These are phyloP conservation scores for Singerocomus inundabilis DNA, from an alignment of 1,284 basidiomycete genomes.

Conservation along the genomic window DNA sequence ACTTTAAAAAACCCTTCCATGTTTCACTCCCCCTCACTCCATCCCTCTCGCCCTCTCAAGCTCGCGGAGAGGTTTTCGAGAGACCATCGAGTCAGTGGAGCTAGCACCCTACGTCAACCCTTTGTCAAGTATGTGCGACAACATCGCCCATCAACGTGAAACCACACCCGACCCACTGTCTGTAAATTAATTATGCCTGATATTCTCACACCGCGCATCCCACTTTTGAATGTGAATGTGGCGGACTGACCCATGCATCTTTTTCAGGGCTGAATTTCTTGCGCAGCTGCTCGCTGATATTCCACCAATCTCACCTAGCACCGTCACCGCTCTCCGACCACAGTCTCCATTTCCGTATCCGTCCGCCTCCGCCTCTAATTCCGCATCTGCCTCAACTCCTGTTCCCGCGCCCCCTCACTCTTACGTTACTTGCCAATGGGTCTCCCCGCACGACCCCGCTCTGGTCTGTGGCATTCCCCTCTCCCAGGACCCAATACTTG, in stretches of 20 bases:
- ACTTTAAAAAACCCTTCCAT: slow-evolving; percentile 11
- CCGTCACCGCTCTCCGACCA: neutral
- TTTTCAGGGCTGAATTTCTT: slow-evolving; percentile 15
- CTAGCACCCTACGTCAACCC: neutral
- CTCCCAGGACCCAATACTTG: slow-evolving; percentile 4
- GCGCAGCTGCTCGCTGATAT: slow-evolving; percentile 15
- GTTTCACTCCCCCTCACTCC: neutral
- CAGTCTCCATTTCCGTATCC: neutral
- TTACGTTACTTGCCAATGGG: slow-evolving; percentile 12
- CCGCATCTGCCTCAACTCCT: neutral
- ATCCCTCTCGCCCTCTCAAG: neutral
- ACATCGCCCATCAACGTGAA: neutral
- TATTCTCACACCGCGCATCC: neutral
- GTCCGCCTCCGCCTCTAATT: neutral
- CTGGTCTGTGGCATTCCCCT: slow-evolving; percentile 8
- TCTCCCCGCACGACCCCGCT: neutral
- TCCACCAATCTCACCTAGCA: neutral
- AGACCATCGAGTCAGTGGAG: neutral
- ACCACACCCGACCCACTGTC: slow-evolving; percentile 11
- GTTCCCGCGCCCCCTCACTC: neutral
- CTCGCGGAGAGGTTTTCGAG: neutral
- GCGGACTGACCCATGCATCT: neutral
- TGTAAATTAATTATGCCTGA: neutral
- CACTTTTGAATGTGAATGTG: neutral
- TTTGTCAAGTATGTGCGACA: slow-evolving; percentile 8